These are phyloP conservation scores for Fremontodendron californicum DNA, from an alignment of 345 rosid genomes.

Conservation along the genomic window DNA sequence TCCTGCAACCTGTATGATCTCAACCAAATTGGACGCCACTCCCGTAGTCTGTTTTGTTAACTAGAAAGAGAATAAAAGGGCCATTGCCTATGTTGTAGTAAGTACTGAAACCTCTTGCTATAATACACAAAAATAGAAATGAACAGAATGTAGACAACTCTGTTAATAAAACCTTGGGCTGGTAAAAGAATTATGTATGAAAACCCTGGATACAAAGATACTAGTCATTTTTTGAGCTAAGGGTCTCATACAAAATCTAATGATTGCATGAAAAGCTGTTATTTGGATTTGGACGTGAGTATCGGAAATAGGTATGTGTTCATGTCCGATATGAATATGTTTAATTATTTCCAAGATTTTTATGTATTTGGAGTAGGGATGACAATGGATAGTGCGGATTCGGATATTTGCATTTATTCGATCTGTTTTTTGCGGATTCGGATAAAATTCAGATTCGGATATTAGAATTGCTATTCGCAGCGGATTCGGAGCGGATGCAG, in stretches of 20 bases:
- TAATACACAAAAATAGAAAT: background rate
- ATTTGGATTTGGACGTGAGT: too few species aligned
- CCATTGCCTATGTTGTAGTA: background rate
- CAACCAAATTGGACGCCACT: slow-evolving; percentile 79
- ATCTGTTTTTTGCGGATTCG: too few species aligned
- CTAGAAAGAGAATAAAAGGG: background rate
- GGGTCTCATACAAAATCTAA: background rate
- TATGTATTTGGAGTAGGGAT: too few species aligned
- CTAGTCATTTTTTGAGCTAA: background rate
- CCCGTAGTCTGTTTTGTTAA: slow-evolving; percentile 29
- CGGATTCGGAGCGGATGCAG: too few species aligned
- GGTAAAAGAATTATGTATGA: background rate
- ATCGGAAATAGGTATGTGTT: too few species aligned
- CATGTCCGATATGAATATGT: too few species aligned
- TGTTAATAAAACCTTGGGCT: background rate
- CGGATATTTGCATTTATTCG: too few species aligned
- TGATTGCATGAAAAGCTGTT: background rate
- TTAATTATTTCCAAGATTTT: too few species aligned
- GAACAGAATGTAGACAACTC: background rate
- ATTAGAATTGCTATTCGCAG: too few species aligned
- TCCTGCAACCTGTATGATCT: slow-evolving; percentile 75
- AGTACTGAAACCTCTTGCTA: background rate
- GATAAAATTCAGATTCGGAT: too few species aligned
- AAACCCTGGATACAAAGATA: background rate
- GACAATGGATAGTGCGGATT: too few species aligned